Percentiles rank a stretch among this genome's conserved stretches.
These are phyloP conservation scores for Chimonanthus salicifolius DNA, from an alignment of 164 flowering plant species.

Conservation along the genomic window DNA sequence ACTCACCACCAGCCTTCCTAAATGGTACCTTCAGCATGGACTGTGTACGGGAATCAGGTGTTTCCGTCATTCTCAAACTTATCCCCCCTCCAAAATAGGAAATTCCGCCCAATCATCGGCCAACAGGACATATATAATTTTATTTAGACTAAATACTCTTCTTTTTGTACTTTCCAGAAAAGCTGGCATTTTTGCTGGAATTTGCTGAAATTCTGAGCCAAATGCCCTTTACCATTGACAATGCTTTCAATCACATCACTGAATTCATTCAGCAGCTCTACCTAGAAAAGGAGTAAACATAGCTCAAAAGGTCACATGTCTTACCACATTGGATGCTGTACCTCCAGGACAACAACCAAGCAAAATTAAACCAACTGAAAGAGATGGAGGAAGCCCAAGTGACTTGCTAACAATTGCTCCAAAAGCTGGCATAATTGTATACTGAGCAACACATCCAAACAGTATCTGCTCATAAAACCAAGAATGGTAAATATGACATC, in stretches of 20 bases:
- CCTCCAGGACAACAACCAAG: constrained; percentile 87
- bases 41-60: too few relatives aligned
- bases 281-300: neutral
- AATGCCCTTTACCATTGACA: neutral
- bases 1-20: too few relatives aligned
- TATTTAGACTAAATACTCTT: too few relatives aligned
- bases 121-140: too few relatives aligned
- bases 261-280: neutral
- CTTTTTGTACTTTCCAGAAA: too few relatives aligned
- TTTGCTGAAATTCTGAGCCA: too few relatives aligned
- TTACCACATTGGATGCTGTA: constrained; percentile 91
- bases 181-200: too few relatives aligned
- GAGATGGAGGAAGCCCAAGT: constrained; percentile 66
- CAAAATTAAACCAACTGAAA: constrained; percentile 76
- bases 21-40: too few relatives aligned
- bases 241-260: neutral
- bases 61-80: too few relatives aligned
- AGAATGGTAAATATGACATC: neutral
- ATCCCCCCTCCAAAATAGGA: too few relatives aligned
- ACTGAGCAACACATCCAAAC: constrained; percentile 74
- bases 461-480: constrained; percentile 46
- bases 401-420: constrained; percentile 51
- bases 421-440: constrained; percentile 73
- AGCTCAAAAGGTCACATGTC: constrained; percentile 3
- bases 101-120: too few relatives aligned